Base-by-base conservation (phyloP, 2,329 filamentous ascomycete genomes). In the Clonostachys rosea region DNA sequence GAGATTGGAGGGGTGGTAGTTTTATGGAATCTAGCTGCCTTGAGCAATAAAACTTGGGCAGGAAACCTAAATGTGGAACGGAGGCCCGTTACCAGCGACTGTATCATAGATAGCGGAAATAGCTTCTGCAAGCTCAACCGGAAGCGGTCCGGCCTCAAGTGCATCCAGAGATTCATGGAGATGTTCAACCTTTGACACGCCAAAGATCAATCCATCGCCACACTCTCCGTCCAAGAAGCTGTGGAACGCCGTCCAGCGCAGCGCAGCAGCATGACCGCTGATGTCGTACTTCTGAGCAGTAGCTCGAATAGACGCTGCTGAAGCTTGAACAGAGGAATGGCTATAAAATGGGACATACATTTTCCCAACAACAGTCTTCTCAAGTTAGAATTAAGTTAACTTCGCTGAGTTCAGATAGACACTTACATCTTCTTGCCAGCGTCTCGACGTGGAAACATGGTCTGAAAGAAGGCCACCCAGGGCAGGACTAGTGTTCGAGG, bases 221-320 rank as follows among this genome's bases (percentile, higher is more conserved):
- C 60, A 46, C 6, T 52, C 48, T 1, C 43, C 51, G 13, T 58
- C 48, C 2, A 74, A 54, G 18, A 52, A 44, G 34, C 66, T 61
- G 49, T 73, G 68, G 44, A 65, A 58, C 6, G 56, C 55, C 2
- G 61, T 61, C 71, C 71, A 74, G 4, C 71, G 60, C 10, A 73
- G 56, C 5, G 71, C 66, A 1, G 67, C 68, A 2, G 63, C 67
- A 46, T 71, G 68, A 3, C 62, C 66, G 35, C 46, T 58, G 37
- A 72, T 67, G 11, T 58, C 61, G 49, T 70, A 54, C 49, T 62
- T 61, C 7, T 52, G 49, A 2, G 62, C 62, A 0, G 56, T 56
- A 2, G 52, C 49, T 14, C 54, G 46, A 4, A 59, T 62, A 5
- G 50, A 54, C 17, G 61, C 57, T 2, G 59, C 54, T 2, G 62